Base-by-base conservation (phyloP, 805 yeast species). In the Hanseniaspora hatyaiensis region DNA sequence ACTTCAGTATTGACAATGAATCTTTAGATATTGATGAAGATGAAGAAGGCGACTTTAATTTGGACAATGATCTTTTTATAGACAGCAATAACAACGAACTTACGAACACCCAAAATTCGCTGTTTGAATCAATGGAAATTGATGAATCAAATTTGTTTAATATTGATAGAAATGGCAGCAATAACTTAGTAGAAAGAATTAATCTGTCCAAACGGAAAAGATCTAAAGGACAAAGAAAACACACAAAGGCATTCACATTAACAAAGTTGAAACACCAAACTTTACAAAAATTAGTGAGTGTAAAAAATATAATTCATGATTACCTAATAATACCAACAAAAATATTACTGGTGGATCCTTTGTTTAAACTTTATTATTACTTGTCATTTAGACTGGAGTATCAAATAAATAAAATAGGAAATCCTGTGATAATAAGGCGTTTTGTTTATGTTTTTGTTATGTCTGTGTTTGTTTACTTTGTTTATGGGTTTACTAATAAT, bases 381-480 rank as follows among this genome's bases (percentile, higher is more conserved):
- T 2, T 64, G 8, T 57, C 63, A 47, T 62, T 65, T 33, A 69
- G 71, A 45, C 65, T 76, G 46, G 95, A 88, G 55, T 62, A 66
- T 26, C 62, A 69, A 23, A 62, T 89, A 11, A 68, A 78, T 16
- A 73, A 74, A 51, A 54, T 83, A n/a, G 95, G 96, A 4, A 86
- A 88, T 58, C 96, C 96, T 3, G 63, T 86, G 40, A 81, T 89
- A 23, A 77, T 88, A 23, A 81, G 82, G 54, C 68, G 97, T 34
- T 67, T 88, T 33, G 61, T 83, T 2, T 85, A 85, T 56, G 82
- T 89, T 9, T 56, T 78, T 2, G 58, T 80, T 40, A 74, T 85
- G 54, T 74, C 85, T n/a, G 50, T 65, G 0, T 55, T 80, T 4
- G 65, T 84, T 4, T 78, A 78, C 53, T 55, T 74, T 20, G 68